Evolutionary conservation across 73 alveolate genomes (phyloP).

Genomic region (Diophrys sp.): DNA sequence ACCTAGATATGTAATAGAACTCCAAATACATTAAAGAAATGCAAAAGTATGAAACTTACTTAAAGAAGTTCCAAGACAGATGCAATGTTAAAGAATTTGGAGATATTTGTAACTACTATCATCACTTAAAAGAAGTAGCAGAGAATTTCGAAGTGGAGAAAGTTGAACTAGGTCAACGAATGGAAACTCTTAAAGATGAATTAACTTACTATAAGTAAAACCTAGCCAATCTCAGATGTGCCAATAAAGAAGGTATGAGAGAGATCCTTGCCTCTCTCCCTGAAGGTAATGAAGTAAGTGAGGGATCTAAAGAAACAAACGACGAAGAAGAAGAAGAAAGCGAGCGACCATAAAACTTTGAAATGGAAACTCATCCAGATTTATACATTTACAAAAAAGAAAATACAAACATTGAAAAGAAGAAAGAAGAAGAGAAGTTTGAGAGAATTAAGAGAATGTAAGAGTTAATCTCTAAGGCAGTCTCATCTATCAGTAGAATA

Average conservation of each 20-base stretch:
- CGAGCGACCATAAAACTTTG: too few species aligned
- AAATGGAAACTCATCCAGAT: neutral
- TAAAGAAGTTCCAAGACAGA: neutral
- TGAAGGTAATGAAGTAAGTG: neutral
- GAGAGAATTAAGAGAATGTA: constrained; percentile 29
- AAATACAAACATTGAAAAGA: constrained; percentile 12
- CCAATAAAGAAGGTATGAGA: neutral
- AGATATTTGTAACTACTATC: neutral
- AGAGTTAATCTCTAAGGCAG: constrained; percentile 32
- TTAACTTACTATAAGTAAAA: neutral
- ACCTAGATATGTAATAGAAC: neutral
- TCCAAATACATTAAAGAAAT: neutral
- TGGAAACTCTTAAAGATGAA: neutral
- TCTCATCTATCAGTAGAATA: constrained; percentile 26
- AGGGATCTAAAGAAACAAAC: neutral
- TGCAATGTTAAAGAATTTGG: neutral
- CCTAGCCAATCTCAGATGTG: neutral
- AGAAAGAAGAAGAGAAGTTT: constrained; percentile 21
- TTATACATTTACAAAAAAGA: neutral
- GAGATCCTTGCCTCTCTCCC: too few species aligned
- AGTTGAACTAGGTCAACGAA: neutral
- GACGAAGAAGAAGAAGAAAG: too few species aligned
- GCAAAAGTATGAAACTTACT: neutral
- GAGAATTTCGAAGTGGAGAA: neutral
- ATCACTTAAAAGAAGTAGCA: neutral